Evolutionary conservation across 495 filamentous ascomycete species (phyloP).

Genomic region (Lepidopterella palustris): DNA sequence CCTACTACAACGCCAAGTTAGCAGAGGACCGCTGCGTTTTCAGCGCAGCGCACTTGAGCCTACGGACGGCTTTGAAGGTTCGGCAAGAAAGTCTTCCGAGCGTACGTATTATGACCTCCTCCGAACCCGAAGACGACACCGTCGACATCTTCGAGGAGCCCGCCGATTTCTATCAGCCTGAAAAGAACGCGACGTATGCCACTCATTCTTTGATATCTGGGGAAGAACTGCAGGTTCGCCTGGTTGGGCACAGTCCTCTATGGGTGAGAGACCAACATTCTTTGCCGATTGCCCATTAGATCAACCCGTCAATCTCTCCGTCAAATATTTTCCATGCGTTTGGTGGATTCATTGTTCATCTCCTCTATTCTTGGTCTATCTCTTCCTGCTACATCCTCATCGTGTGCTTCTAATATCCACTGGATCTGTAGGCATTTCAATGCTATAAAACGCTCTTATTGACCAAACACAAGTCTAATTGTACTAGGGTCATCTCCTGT

Average conservation of each 20-base stretch:
- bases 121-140: conserved; percentile 36
- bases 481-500: conserved; percentile 71
- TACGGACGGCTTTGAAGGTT: too few relatives aligned
- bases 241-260: conserved; percentile 84
- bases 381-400: not conserved
- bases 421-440: not conserved
- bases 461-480: conserved; percentile 4
- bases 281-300: too few relatives aligned
- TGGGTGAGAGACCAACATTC: conserved; percentile 53
- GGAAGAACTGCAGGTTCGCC: conserved; percentile 59
- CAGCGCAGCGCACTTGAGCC: too few relatives aligned
- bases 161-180: conserved; percentile 64
- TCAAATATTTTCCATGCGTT: not conserved
- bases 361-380: not conserved
- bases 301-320: too few relatives aligned
- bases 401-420: not conserved
- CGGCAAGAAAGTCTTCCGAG: too few relatives aligned
- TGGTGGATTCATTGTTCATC: not conserved
- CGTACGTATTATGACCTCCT: conserved; percentile 2
- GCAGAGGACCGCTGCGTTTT: too few relatives aligned
- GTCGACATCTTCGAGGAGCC: conserved; percentile 70
- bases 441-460: not conserved
- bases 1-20: too few relatives aligned
- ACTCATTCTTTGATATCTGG: conserved; percentile 63
- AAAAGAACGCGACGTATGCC: conserved; percentile 60